Conservation (phyloP, 2,329 filamentous ascomycete species). For the Colletotrichum caudatum region DNA sequence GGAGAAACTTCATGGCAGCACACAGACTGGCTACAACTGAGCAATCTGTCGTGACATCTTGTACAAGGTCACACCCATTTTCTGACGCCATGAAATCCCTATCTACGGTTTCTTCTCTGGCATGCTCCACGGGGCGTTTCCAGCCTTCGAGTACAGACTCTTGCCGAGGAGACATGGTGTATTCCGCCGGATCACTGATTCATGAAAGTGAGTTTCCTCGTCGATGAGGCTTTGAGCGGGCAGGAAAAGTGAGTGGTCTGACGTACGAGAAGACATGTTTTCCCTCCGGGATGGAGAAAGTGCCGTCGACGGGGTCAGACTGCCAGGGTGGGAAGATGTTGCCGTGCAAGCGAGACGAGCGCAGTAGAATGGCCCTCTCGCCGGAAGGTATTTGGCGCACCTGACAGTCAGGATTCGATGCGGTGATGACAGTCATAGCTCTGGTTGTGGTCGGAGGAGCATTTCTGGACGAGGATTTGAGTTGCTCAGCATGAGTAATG, state of each 20-base stretch:
- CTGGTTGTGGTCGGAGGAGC: constrained; percentile 26
- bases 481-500: constrained; percentile 77
- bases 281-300: constrained; percentile 70
- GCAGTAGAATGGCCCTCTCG: constrained; percentile 82
- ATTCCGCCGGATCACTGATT: constrained; percentile 73
- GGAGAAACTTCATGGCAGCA: constrained; percentile 77
- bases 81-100: constrained; percentile 66
- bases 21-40: constrained; percentile 97
- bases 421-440: constrained; percentile 44
- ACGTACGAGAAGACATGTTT: constrained; percentile 73
- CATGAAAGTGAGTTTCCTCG: constrained; percentile 31
- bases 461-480: constrained; percentile 66
- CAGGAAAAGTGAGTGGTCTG: background rate
- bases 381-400: constrained; percentile 72
- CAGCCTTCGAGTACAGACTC: constrained; percentile 82
- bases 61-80: constrained; percentile 82
- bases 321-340: constrained; percentile 89
- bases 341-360: constrained; percentile 84
- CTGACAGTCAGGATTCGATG: constrained; percentile 45
- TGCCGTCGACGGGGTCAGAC: constrained; percentile 66
- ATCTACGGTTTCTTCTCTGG: constrained; percentile 55
- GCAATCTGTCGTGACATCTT: constrained; percentile 96
- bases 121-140: constrained; percentile 79
- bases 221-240: constrained; percentile 29
- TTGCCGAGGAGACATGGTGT: constrained; percentile 82